Evolutionary conservation across 208 protist species (phyloP).

Genomic region (Trypanosoma platydactyli): DNA sequence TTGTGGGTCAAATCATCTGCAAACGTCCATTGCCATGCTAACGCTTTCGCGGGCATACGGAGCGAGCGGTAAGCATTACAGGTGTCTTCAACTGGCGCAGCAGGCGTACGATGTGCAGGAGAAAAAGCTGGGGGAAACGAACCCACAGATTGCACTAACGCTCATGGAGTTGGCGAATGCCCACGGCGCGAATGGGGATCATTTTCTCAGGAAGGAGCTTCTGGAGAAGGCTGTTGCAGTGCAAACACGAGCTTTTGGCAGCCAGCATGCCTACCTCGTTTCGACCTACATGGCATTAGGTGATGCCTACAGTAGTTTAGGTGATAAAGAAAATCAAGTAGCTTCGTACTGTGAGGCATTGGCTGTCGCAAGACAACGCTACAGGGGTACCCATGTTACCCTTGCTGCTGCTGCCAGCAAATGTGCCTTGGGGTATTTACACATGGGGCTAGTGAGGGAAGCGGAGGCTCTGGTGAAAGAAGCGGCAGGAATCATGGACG

Average conservation of each 20-base stretch:
- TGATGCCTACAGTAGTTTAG: conserved; percentile 65
- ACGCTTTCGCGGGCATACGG: conserved; percentile 69
- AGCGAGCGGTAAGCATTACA: conserved; percentile 45
- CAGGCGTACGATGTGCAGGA: conserved; percentile 76
- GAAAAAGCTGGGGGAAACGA: conserved; percentile 57
- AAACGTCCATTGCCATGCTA: conserved; percentile 76
- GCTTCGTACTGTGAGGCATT: conserved; percentile 75
- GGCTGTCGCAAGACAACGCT: conserved; percentile 64
- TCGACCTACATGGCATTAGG: conserved; percentile 72
- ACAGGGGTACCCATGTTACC: conserved; percentile 57
- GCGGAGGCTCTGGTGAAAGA: conserved; percentile 46
- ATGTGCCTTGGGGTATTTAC: conserved; percentile 54
- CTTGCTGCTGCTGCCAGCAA: conserved; percentile 63
- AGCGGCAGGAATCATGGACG: conserved; percentile 51
- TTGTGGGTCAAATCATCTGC: conserved; percentile 74
- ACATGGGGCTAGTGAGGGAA: conserved; percentile 46
- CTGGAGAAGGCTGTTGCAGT: conserved; percentile 76
- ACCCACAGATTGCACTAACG: conserved; percentile 78
- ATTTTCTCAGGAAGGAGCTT: conserved; percentile 65
- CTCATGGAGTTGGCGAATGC: conserved; percentile 71
- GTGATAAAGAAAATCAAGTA: conserved; percentile 49
- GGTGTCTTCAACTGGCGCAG: conserved; percentile 64
- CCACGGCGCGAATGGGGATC: conserved; percentile 62
- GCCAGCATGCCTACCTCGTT: conserved; percentile 70
- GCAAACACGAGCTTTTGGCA: conserved; percentile 81